phyloP scores from a whole-genome alignment of 805 yeast species.

The Wickerhamiella siamensis region DNA sequence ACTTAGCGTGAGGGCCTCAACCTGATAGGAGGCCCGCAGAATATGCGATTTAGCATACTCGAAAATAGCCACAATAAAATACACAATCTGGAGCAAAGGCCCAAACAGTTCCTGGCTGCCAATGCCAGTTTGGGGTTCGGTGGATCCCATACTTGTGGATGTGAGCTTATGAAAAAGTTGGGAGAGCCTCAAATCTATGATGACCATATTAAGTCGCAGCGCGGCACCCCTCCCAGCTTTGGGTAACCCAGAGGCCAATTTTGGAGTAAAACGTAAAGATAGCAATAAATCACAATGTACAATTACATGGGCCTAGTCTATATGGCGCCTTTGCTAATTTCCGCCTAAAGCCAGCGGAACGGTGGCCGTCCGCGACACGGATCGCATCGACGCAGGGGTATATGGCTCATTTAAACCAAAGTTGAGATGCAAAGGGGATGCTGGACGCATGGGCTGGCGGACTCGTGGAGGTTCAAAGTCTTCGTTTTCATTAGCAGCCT shows the following conservation, averaged over 20 bases:
- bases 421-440: constrained; percentile 9
- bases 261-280: no score
- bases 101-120: not conserved
- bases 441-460: constrained; percentile 5
- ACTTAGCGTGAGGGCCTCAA: constrained; percentile 13
- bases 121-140: not conserved
- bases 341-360: constrained; percentile 9
- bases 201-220: no score
- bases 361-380: constrained; percentile 7
- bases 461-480: constrained; percentile 9
- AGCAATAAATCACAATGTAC: no score
- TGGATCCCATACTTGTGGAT: not conserved
- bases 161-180: not conserved
- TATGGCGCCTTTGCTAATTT: not conserved
- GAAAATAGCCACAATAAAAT: constrained; percentile 9
- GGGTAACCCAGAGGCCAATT: no score
- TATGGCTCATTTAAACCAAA: constrained; percentile 4
- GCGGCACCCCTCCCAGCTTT: no score
- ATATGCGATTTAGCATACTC: constrained; percentile 4
- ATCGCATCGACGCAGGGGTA: not conserved
- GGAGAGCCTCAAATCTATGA: not conserved
- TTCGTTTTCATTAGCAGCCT: constrained; percentile 1
- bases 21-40: constrained; percentile 11
- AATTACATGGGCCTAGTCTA: no score
- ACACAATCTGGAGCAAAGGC: constrained; percentile 7